These are phyloP conservation scores for Santalum album DNA, from an alignment of 164 flowering plant genomes.

Conservation along the genomic window DNA sequence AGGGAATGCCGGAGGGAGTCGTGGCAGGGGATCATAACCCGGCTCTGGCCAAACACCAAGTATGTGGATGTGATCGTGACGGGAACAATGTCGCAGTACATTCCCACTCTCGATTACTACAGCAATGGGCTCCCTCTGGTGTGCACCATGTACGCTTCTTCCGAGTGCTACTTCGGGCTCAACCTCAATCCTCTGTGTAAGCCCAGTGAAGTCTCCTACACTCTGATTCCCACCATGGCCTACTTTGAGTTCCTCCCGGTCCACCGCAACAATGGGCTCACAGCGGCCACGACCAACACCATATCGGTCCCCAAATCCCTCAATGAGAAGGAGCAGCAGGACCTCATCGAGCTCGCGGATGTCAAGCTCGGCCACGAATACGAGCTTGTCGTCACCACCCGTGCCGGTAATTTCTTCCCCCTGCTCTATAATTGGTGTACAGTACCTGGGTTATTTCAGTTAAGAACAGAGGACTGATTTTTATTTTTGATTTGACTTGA, in stretches of 20 bases:
- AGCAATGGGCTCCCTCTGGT: slow-evolving; percentile 85
- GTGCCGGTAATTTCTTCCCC: slow-evolving; percentile 47
- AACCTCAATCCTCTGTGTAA: slow-evolving; percentile 78
- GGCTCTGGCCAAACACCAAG: slow-evolving; percentile 94
- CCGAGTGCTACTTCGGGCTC: slow-evolving; percentile 89
- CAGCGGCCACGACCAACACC: too few relatives aligned
- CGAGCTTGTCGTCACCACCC: slow-evolving; percentile 95
- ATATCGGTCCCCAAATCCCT: slow-evolving; percentile 46
- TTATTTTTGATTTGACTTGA: too few relatives aligned
- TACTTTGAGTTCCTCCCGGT: slow-evolving; percentile 89
- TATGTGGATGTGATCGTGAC: slow-evolving; percentile 94
- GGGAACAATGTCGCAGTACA: slow-evolving; percentile 97
- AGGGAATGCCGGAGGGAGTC: slow-evolving; percentile 52
- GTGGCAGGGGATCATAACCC: slow-evolving; percentile 86
- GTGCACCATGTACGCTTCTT: slow-evolving; percentile 96
- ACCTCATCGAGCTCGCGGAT: slow-evolving; percentile 72
- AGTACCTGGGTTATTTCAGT: too few relatives aligned
- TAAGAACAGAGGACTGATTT: too few relatives aligned
- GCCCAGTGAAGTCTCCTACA: slow-evolving; percentile 83
- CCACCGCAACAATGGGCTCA: slow-evolving; percentile 25
- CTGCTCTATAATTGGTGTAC: not conserved
- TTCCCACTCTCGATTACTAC: slow-evolving; percentile 78
- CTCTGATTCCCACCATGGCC: slow-evolving; percentile 88
- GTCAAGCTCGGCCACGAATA: slow-evolving; percentile 89
- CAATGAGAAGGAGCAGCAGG: slow-evolving; percentile 58